These are phyloP conservation scores for Tylopilus sp. DNA, from an alignment of 1,284 basidiomycete species.

Conservation along the genomic window DNA sequence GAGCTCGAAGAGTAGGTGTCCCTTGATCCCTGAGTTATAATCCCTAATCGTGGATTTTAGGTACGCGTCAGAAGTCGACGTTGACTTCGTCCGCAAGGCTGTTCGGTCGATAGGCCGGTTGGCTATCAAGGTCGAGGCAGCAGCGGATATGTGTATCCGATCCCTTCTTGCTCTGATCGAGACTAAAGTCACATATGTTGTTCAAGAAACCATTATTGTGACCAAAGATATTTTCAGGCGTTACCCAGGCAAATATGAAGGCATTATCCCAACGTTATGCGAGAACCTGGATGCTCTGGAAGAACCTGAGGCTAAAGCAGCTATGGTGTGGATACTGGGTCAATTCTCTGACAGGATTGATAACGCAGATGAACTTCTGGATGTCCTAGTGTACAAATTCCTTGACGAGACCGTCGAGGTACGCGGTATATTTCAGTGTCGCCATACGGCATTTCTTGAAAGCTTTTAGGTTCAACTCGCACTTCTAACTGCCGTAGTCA, in stretches of 20 bases:
- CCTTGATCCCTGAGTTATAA: neutral
- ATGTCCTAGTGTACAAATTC: slow-evolving; percentile 90
- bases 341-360: slow-evolving; percentile 97
- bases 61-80: slow-evolving; percentile 97
- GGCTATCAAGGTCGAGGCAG: slow-evolving; percentile 93
- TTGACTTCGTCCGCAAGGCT: slow-evolving; percentile 97
- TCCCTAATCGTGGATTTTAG: slow-evolving; percentile 41
- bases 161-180: slow-evolving; percentile 87
- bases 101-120: slow-evolving; percentile 95
- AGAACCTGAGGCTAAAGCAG: slow-evolving; percentile 94
- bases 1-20: slow-evolving; percentile 88
- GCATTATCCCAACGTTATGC: slow-evolving; percentile 90
- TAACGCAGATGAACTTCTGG: slow-evolving; percentile 92
- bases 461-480: slow-evolving; percentile 85
- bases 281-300: slow-evolving; percentile 90
- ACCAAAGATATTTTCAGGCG: slow-evolving; percentile 98
- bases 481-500: slow-evolving; percentile 92
- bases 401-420: slow-evolving; percentile 93
- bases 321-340: slow-evolving; percentile 98
- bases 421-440: slow-evolving; percentile 20
- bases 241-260: slow-evolving; percentile 96
- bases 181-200: slow-evolving; percentile 94
- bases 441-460: neutral
- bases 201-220: slow-evolving; percentile 96
- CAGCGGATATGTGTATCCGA: slow-evolving; percentile 88